These are phyloP conservation scores for Umbelopsis sp. DNA, from an alignment of 192 early-diverging fungal genomes.

Conservation along the genomic window DNA sequence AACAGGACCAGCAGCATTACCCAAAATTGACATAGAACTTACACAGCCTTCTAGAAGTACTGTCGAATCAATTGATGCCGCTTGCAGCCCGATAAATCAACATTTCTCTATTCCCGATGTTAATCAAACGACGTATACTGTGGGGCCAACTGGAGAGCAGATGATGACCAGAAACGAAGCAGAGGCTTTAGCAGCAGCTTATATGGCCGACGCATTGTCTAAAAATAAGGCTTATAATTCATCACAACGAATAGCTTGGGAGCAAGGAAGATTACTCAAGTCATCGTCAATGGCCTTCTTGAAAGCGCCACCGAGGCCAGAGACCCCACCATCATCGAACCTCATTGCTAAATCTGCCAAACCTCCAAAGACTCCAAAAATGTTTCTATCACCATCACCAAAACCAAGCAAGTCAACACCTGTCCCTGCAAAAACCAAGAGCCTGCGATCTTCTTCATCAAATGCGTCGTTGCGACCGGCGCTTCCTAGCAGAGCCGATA, in stretches of 20 bases:
- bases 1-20: background rate
- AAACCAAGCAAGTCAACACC: slow-evolving; percentile 36
- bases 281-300: background rate
- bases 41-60: background rate
- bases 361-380: background rate
- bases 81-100: background rate
- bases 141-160: slow-evolving; percentile 9
- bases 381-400: background rate
- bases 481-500: background rate
- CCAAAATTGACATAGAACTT: no score
- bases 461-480: slow-evolving; percentile 28
- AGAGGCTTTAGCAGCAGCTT: slow-evolving; percentile 28
- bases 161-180: slow-evolving; percentile 36
- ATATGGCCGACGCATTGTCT: slow-evolving; percentile 34
- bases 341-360: slow-evolving; percentile 5
- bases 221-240: slow-evolving; percentile 19
- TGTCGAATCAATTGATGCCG: background rate
- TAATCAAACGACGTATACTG: background rate
- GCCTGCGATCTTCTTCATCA: slow-evolving; percentile 19
- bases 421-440: background rate
- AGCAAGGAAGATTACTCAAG: slow-evolving; percentile 1
- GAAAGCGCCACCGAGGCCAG: slow-evolving; percentile 5
- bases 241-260: slow-evolving; percentile 3
- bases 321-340: slow-evolving; percentile 5
- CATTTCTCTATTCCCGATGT: slow-evolving; percentile 1